Conservation (phyloP, 352 stramenopile species). For the Globisporangium acanthophoron region DNA sequence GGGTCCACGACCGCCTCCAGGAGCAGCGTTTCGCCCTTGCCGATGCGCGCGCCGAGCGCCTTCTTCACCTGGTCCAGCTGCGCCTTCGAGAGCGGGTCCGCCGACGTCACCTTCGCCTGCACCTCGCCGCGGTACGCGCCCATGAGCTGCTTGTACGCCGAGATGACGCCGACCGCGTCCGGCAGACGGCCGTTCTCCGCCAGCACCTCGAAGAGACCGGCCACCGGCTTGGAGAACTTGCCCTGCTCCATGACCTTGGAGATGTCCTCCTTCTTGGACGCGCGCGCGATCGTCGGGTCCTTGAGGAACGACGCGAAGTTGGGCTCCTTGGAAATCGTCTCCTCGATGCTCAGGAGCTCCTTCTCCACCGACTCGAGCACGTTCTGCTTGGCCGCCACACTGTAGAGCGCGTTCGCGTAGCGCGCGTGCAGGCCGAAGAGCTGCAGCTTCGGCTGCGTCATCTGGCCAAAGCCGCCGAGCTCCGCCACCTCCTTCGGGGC, state of each 20-base stretch:
- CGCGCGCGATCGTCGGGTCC: constrained; percentile 94
- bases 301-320: constrained; percentile 93
- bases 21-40: constrained; percentile 90
- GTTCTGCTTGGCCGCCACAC: constrained; percentile 90
- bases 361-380: constrained; percentile 79
- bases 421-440: constrained; percentile 95
- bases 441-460: constrained; percentile 89
- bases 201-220: constrained; percentile 95
- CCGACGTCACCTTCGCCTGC: constrained; percentile 95
- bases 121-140: constrained; percentile 93
- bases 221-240: constrained; percentile 93
- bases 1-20: constrained; percentile 92
- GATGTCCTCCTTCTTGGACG: constrained; percentile 93
- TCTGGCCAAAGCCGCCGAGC: constrained; percentile 70
- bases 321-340: constrained; percentile 79
- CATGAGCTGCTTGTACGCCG: constrained; percentile 92
- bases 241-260: constrained; percentile 84
- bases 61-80: constrained; percentile 93
- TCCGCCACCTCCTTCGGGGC: constrained; percentile 44
- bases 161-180: constrained; percentile 85
- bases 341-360: constrained; percentile 82
- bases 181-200: constrained; percentile 94
- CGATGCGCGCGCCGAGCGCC: constrained; percentile 83
- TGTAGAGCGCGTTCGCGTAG: constrained; percentile 97
- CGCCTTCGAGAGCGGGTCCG: constrained; percentile 89